Base-by-base conservation (phyloP, 2,329 filamentous ascomycete genomes). In the Dryadomyces quercivorus region DNA sequence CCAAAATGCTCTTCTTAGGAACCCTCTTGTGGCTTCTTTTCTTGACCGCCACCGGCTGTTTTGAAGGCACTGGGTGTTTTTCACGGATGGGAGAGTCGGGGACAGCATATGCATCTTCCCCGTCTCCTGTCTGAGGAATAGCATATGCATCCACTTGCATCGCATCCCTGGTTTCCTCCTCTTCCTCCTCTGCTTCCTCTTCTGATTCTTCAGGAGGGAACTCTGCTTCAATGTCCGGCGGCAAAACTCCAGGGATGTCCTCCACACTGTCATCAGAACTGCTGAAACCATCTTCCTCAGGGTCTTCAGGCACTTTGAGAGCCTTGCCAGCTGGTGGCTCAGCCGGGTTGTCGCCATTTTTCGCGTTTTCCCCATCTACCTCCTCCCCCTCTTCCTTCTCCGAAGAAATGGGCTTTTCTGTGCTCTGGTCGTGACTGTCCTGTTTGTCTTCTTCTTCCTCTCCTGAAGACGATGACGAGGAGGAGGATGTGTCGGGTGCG, bases 231-330 rank as follows among this genome's bases (percentile, higher is more conserved):
- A 40, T 15, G 36, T 48, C 15, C 16, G 13, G 47, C n/a, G 50
- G 50, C 21, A 44, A 40, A 22, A 34, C 12, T 1, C 36, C 18
- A 3, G 51, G 51, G 5, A 53, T 53, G 15, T 53, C 51, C 1
- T 53, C 51, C 44, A 48, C 22, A 44, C 51, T 53, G 31, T 53
- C 51, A 34, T 53, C 51, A 3, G 44, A 47, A 43, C 43, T 46
- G 51, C 18, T 34, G 4, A 48, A 9, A 26, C 36, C 15, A n/a
- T 34, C 31, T 5, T 50, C 47, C 2, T 22, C 12, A 2, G 8
- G 8, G 12, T 5, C 34, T 22, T 34, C 43, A 1, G 26, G 8
- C 22, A n/a, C 10, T 9, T 45, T 16, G 16, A 9, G 8, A 3
- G 40, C 34, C 3, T 50, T 34, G 3, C 36, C 15, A 15, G 5